These are phyloP conservation scores for Zarea fungicola DNA, from an alignment of 2,329 filamentous ascomycete species.

Conservation along the genomic window DNA sequence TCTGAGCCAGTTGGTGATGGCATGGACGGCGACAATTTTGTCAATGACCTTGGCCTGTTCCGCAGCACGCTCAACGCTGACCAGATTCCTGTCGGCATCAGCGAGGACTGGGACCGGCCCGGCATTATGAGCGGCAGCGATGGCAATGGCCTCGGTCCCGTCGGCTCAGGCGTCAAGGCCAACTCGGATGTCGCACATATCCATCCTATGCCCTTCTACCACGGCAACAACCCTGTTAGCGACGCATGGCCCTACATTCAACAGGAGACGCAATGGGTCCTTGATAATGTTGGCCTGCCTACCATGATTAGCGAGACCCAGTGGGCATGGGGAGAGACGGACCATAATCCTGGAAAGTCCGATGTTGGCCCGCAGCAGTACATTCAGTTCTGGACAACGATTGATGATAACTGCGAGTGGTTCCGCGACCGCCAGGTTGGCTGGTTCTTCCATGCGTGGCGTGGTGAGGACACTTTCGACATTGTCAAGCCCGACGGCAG, in stretches of 20 bases:
- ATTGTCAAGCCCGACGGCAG: constrained; percentile 16
- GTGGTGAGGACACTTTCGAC: constrained; percentile 17
- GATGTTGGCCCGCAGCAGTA: constrained; percentile 17
- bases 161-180: constrained; percentile 16
- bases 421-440: constrained; percentile 16
- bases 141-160: constrained; percentile 11
- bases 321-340: constrained; percentile 18
- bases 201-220: constrained; percentile 21
- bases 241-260: constrained; percentile 18
- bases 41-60: constrained; percentile 17
- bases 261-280: constrained; percentile 15
- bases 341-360: constrained; percentile 16
- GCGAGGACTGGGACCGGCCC: constrained; percentile 19
- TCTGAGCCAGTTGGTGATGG: constrained; percentile 20
- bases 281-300: constrained; percentile 15
- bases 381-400: constrained; percentile 16
- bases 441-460: constrained; percentile 20
- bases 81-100: constrained; percentile 18
- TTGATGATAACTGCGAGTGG: constrained; percentile 18
- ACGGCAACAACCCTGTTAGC: constrained; percentile 13
- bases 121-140: constrained; percentile 18
- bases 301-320: constrained; percentile 18
- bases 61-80: constrained; percentile 14
- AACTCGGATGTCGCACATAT: constrained; percentile 19
- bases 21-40: constrained; percentile 19